Conservation (phyloP, 768 basidiomycete genomes). For the Pulveroboletus sp. region DNA sequence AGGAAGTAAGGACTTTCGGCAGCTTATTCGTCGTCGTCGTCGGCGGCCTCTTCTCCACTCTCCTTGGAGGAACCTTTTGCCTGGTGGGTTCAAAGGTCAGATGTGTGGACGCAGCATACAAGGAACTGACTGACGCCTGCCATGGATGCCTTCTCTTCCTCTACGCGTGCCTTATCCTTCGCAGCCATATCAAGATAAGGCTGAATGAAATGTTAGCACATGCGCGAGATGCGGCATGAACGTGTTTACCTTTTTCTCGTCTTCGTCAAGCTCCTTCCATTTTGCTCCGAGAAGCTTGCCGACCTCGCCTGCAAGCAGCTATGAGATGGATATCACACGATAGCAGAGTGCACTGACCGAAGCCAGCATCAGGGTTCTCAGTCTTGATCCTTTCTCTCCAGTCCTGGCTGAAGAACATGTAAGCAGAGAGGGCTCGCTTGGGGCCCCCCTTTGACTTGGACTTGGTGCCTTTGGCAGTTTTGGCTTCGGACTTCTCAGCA, state of each 20-base stretch:
- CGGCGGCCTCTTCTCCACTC: slow-evolving; percentile 35
- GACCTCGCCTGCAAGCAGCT: slow-evolving; percentile 62
- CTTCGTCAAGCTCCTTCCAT: slow-evolving; percentile 93
- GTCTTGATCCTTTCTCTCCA: slow-evolving; percentile 93
- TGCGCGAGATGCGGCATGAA: not conserved
- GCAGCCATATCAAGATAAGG: slow-evolving; percentile 87
- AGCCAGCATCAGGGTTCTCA: slow-evolving; percentile 92
- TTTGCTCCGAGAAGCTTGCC: slow-evolving; percentile 93
- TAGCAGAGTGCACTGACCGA: slow-evolving; percentile 51
- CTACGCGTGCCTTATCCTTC: slow-evolving; percentile 82
- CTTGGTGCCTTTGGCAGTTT: slow-evolving; percentile 57
- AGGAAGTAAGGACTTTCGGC: slow-evolving; percentile 19
- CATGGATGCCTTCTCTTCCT: slow-evolving; percentile 63
- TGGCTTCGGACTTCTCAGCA: slow-evolving; percentile 60
- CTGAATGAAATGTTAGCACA: slow-evolving; percentile 37
- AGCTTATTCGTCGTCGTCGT: slow-evolving; percentile 44
- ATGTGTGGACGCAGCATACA: not conserved
- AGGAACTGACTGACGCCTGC: slow-evolving; percentile 32
- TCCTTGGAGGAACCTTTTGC: slow-evolving; percentile 33
- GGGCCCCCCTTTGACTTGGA: slow-evolving; percentile 65
- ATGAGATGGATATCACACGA: slow-evolving; percentile 2
- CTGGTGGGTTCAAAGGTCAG: slow-evolving; percentile 15
- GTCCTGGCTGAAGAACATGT: slow-evolving; percentile 99
- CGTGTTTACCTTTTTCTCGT: slow-evolving; percentile 80
- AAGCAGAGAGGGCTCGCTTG: slow-evolving; percentile 91